Percentiles rank a stretch among this genome's conserved stretches.
These are phyloP conservation scores for Saposhnikovia divaricata DNA, from an alignment of 129 eudicot species.

Conservation along the genomic window DNA sequence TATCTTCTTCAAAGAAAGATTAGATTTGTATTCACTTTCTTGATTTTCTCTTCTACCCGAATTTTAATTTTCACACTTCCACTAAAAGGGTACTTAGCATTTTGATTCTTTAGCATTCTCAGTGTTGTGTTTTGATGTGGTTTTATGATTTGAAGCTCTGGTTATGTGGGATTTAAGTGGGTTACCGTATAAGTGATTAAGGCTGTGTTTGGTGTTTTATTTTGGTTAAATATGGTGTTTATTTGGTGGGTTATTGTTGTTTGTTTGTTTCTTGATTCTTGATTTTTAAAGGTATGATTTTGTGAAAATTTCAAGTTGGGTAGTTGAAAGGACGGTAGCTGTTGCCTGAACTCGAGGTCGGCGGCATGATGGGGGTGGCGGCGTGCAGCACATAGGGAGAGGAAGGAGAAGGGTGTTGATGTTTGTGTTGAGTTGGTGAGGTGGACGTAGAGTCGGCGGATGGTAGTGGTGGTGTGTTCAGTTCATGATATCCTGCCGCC, in stretches of 20 bases:
- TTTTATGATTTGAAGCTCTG: background rate
- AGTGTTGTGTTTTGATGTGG: background rate
- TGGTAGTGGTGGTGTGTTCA: too few relatives aligned
- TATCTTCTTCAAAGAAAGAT: background rate
- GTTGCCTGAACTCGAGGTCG: too few relatives aligned
- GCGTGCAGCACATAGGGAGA: too few relatives aligned
- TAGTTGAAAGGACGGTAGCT: too few relatives aligned
- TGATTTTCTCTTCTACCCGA: constrained; percentile 10
- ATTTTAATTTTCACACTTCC: background rate
- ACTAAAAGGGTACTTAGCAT: constrained; percentile 1
- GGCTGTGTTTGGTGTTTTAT: background rate
- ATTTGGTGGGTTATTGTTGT: background rate
- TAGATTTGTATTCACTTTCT: background rate
- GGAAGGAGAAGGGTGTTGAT: too few relatives aligned
- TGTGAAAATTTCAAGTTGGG: constrained; percentile 23
- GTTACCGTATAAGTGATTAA: background rate
- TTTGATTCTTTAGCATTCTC: constrained; percentile 10
- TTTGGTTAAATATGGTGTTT: background rate
- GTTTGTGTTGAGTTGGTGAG: too few relatives aligned
- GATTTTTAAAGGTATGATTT: constrained; percentile 8
- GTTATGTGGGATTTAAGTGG: background rate
- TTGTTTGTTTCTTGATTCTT: background rate
- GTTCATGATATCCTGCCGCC: too few relatives aligned
- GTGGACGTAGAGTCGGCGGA: too few relatives aligned
- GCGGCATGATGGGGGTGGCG: too few relatives aligned